Evolutionary conservation across 305 asterid species (phyloP), one percentile per base, ranked within the genome.

Genomic region (Fraxinus albicans): DNA sequence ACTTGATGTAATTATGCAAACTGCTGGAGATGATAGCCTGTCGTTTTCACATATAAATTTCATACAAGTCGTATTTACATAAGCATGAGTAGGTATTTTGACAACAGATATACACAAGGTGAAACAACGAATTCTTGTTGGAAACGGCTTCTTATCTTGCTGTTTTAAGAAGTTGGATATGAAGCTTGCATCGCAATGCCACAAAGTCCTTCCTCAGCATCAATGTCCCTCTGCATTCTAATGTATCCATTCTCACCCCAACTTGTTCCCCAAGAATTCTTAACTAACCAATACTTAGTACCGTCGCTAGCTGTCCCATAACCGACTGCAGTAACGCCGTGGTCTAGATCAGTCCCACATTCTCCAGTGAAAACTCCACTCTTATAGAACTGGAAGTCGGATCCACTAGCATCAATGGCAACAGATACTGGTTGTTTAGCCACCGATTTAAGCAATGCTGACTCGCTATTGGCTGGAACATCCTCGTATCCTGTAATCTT

Each of bases 351-450:
- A 7, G 88, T 84, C 27, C 89, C 89, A 70, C 90, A 90, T 1
- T 77, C 74, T 63, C 92, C 90, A 0, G 80, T 85, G 80, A 86
- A 87, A 8, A 89, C 86, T 3, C 93, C 91, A 12, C 69, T 69
- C 0, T 83, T 36, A 47, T 88, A 89, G 63, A 87, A 83, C 31
- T 87, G 92, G 69, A 89, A 89, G 27, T 70, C 89, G 3, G n/a
- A 7, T 4, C 87, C 90, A 34, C 90, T 63, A 1, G 91, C 91
- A 50, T 90, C 93, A 21, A 89, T 86, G 17, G 85, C 86, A 0
- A 88, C 91, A 0, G 90, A 86, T 0, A 89, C 83, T 0, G 90
- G 93, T 80, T 90, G 93, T 2, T 83, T 84, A 1, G 92, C 93
- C 73, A 88, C 91, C 0, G 88, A 89, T 7, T 81, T 83, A 60